Conservation (phyloP, 2,329 filamentous ascomycete species). For the Zymoseptoria pseudotritici region DNA sequence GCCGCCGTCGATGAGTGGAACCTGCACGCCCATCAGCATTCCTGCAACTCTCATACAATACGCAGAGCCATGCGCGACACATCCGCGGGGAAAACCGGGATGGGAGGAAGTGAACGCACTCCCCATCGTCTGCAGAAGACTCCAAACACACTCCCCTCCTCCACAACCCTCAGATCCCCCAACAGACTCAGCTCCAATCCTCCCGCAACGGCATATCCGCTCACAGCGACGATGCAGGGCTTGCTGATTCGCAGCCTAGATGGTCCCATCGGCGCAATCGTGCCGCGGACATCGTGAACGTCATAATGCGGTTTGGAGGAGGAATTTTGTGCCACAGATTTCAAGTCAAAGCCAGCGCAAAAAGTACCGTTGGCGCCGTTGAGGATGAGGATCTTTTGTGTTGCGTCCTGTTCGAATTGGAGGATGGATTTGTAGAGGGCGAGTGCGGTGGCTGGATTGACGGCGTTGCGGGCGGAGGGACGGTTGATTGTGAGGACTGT, state of each 20-base stretch:
- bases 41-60: no score
- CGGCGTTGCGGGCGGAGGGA: constrained; percentile 45
- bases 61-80: no score
- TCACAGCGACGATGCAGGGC: constrained; percentile 46
- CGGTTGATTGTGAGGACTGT: constrained; percentile 51
- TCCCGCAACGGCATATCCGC: constrained; percentile 49
- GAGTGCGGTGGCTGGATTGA: constrained; percentile 43
- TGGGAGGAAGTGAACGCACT: constrained; percentile 21
- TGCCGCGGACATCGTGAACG: constrained; percentile 32
- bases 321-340: constrained; percentile 31
- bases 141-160: constrained; percentile 48
- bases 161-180: constrained; percentile 47
- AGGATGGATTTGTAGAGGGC: constrained; percentile 44
- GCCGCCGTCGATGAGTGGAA: constrained; percentile 45
- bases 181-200: constrained; percentile 48
- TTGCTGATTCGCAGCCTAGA: constrained; percentile 45
- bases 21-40: background rate
- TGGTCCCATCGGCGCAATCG: constrained; percentile 45
- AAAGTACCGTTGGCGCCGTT: constrained; percentile 43
- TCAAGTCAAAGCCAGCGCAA: constrained; percentile 48
- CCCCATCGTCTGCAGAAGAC: constrained; percentile 50
- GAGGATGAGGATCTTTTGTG: constrained; percentile 48
- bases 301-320: constrained; percentile 9
- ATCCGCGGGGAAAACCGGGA: background rate
- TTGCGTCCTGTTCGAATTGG: constrained; percentile 42